Evolutionary conservation across 2,329 filamentous ascomycete genomes (phyloP).

Genomic region (Onygena corvina): DNA sequence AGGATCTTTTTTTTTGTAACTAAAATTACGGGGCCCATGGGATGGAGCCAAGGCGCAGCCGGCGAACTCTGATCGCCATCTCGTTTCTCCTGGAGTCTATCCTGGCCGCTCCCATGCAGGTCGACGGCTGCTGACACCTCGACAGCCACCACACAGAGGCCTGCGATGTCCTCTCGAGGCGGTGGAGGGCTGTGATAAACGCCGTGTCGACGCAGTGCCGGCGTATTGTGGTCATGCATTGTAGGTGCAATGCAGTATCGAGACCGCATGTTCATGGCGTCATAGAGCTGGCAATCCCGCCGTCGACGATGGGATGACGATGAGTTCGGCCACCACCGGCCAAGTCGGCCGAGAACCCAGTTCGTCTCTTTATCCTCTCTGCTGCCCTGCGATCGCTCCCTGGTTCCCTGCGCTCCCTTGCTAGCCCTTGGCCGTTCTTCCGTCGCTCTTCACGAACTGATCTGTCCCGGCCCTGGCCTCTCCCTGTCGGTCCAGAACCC

Average conservation of each 20-base stretch:
- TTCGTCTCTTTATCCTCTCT: not conserved
- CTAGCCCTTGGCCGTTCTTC: slow-evolving; percentile 1
- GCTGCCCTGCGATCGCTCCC: not conserved
- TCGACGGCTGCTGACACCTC: too few species aligned
- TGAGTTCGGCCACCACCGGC: slow-evolving; percentile 1
- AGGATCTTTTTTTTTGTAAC: slow-evolving; percentile 6
- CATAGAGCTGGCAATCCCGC: too few species aligned
- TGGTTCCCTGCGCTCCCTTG: too few species aligned
- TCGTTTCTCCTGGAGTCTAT: not conserved
- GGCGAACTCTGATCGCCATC: slow-evolving; percentile 6
- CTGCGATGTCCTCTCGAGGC: too few species aligned
- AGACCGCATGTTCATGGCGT: too few species aligned
- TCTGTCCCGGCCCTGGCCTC: slow-evolving; percentile 1
- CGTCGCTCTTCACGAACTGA: slow-evolving; percentile 1
- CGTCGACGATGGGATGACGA: too few species aligned
- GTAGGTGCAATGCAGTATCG: too few species aligned
- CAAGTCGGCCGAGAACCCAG: not conserved
- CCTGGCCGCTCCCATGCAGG: too few species aligned
- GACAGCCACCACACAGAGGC: too few species aligned
- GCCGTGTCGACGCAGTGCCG: too few species aligned
- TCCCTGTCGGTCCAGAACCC: slow-evolving; percentile 3
- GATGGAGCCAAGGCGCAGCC: slow-evolving; percentile 1
- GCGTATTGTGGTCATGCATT: too few species aligned
- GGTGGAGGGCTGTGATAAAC: too few species aligned
- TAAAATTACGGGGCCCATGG: slow-evolving; percentile 1